These are phyloP conservation scores for Colletotrichum musicola DNA, from an alignment of 2,329 filamentous ascomycete species.

Conservation along the genomic window DNA sequence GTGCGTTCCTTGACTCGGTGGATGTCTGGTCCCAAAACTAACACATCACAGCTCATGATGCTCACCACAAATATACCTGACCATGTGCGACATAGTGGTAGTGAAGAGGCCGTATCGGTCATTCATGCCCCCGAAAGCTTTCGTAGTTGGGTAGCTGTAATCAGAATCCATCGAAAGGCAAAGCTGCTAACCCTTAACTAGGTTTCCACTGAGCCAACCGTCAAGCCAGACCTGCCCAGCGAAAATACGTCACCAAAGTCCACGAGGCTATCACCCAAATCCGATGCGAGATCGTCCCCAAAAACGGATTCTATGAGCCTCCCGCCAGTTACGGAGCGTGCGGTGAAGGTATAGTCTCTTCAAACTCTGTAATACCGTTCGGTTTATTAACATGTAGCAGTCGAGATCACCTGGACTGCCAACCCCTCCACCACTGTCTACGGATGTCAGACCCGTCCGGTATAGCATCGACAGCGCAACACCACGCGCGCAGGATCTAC, in stretches of 20 bases:
- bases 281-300: constrained; percentile 49
- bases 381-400: constrained; percentile 39
- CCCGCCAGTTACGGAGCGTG: constrained; percentile 50
- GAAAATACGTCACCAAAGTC: constrained; percentile 54
- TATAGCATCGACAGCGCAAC: constrained; percentile 80
- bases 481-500: constrained; percentile 84
- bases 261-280: constrained; percentile 41
- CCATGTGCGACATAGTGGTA: constrained; percentile 68
- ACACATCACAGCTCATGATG: constrained; percentile 58
- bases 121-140: constrained; percentile 92
- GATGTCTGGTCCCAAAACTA: not conserved
- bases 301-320: constrained; percentile 53
- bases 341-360: constrained; percentile 50
- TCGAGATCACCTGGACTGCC: constrained; percentile 57
- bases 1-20: constrained; percentile 44
- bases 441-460: constrained; percentile 74
- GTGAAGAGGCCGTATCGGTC: constrained; percentile 87
- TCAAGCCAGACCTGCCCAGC: constrained; percentile 50
- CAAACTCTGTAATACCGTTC: not conserved
- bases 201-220: constrained; percentile 56
- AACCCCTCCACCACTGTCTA: constrained; percentile 79
- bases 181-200: constrained; percentile 46
- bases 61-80: constrained; percentile 70
- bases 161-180: not conserved
- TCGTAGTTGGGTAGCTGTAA: constrained; percentile 77